phyloP scores from a whole-genome alignment of 2,329 filamentous ascomycete genomes.

The Fusarium clavum region DNA sequence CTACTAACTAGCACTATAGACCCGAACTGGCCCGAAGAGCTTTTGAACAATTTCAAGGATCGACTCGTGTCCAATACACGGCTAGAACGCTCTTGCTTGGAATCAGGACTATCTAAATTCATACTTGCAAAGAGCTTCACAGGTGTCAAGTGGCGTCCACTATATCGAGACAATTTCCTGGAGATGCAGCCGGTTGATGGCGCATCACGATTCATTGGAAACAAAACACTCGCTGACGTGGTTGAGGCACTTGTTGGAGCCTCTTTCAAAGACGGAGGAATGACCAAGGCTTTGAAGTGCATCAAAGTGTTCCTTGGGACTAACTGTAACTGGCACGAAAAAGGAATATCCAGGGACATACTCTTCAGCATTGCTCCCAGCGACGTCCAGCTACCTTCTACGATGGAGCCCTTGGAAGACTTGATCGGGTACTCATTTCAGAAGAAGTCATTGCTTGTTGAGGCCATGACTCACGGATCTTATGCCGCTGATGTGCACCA shows the following conservation, averaged over 20 bases:
- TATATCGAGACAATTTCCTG: constrained; percentile 62
- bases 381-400: constrained; percentile 52
- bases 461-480: constrained; percentile 85
- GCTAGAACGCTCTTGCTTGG: constrained; percentile 73
- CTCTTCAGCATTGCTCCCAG: constrained; percentile 58
- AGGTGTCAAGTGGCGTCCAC: constrained; percentile 76
- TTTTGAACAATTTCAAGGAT: constrained; percentile 76
- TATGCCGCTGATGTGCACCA: constrained; percentile 56
- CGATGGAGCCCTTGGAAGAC: constrained; percentile 66
- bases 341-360: constrained; percentile 54
- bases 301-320: constrained; percentile 73
- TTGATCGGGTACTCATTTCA: constrained; percentile 79
- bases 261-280: constrained; percentile 75
- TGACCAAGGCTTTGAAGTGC: constrained; percentile 71
- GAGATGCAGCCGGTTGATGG: constrained; percentile 20
- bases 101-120: constrained; percentile 75
- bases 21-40: constrained; percentile 79
- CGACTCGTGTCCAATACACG: constrained; percentile 78
- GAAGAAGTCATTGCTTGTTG: constrained; percentile 75
- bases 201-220: constrained; percentile 63
- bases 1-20: constrained; percentile 55
- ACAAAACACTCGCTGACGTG: constrained; percentile 87
- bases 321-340: constrained; percentile 63
- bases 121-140: constrained; percentile 78
- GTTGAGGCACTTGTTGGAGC: constrained; percentile 87